A percentile compares a stretch with the other conserved stretches of the same genome.
These are phyloP conservation scores for Aspergillus bombycis DNA, from an alignment of 2,329 filamentous ascomycete species.

Conservation along the genomic window DNA sequence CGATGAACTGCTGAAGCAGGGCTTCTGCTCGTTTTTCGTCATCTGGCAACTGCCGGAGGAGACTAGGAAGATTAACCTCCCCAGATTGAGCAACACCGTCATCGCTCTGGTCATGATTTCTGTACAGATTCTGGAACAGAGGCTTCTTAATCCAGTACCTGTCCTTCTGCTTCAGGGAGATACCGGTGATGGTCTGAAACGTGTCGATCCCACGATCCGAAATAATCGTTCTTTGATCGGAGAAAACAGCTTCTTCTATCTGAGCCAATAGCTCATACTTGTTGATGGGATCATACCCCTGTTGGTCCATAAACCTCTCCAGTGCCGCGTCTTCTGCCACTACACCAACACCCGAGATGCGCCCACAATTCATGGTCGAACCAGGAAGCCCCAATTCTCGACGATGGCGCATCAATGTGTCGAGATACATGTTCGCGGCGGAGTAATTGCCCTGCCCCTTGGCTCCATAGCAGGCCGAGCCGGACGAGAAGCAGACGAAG, in stretches of 20 bases:
- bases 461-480: neutral
- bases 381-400: constrained; percentile 1
- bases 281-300: constrained; percentile 5
- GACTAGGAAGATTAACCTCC: neutral
- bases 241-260: constrained; percentile 7
- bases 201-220: too few relatives aligned
- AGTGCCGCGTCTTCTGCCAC: constrained; percentile 2
- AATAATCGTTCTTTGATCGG: too few relatives aligned
- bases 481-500: constrained; percentile 11
- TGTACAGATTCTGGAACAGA: constrained; percentile 3
- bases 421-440: constrained; percentile 8
- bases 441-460: constrained; percentile 10
- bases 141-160: neutral
- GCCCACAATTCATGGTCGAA: neutral
- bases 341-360: constrained; percentile 2
- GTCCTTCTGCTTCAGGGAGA: too few relatives aligned
- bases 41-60: neutral
- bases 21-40: neutral
- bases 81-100: neutral
- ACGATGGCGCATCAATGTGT: constrained; percentile 2
- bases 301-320: constrained; percentile 1
- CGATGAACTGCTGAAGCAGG: neutral
- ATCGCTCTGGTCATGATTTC: constrained; percentile 1
- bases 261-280: constrained; percentile 6
- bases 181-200: too few relatives aligned